These are phyloP conservation scores for Camellia lanceoleosa DNA, from an alignment of 148 eudicot genomes.

Conservation along the genomic window DNA sequence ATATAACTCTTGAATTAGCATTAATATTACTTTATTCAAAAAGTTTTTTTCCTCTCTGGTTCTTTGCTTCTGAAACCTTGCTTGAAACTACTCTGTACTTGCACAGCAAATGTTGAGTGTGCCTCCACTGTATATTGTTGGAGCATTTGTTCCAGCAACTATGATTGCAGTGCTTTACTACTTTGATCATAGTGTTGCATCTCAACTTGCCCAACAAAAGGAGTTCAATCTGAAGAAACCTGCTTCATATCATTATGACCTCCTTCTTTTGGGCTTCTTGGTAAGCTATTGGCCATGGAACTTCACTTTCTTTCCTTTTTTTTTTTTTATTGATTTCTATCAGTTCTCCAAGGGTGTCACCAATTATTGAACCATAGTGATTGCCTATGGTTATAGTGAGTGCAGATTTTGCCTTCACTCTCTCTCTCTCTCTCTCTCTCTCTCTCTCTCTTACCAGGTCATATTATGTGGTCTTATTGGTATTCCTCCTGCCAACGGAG, in stretches of 20 bases:
- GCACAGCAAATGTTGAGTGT: slow-evolving; percentile 87
- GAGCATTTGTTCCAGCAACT: slow-evolving; percentile 97
- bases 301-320: not conserved
- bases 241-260: slow-evolving; percentile 93
- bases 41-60: not conserved
- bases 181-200: slow-evolving; percentile 99
- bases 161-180: slow-evolving; percentile 99
- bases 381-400: not conserved
- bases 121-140: slow-evolving; percentile 75
- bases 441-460: slow-evolving; percentile 54
- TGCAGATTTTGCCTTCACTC: not conserved
- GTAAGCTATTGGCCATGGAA: slow-evolving; percentile 29
- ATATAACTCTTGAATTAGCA: not conserved
- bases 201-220: slow-evolving; percentile 94
- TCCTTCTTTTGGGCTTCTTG: slow-evolving; percentile 88
- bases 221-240: slow-evolving; percentile 97
- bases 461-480: slow-evolving; percentile 89
- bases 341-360: not conserved
- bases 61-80: slow-evolving; percentile 6
- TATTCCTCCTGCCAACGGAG: slow-evolving; percentile 98
- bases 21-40: not conserved
- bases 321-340: not conserved
- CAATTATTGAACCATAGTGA: not conserved
- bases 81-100: not conserved
- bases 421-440: no score